These are phyloP conservation scores for Selenicereus undatus DNA, from an alignment of 148 eudicot genomes.

Conservation along the genomic window DNA sequence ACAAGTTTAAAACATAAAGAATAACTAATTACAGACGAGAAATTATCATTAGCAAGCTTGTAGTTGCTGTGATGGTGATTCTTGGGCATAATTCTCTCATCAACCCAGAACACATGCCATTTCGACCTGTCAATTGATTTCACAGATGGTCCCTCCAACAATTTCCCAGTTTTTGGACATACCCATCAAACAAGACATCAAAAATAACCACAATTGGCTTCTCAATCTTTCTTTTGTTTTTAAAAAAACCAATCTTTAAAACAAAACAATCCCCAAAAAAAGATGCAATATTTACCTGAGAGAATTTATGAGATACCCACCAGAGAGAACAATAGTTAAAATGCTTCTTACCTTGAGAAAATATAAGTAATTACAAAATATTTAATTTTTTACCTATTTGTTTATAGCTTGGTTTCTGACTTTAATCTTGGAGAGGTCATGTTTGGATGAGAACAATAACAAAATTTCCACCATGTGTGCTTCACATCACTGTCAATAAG, in stretches of 20 bases:
- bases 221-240: neutral
- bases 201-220: neutral
- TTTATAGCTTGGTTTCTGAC: too few relatives aligned
- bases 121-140: slow-evolving; percentile 78
- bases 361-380: too few relatives aligned
- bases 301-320: slow-evolving; percentile 64
- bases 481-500: too few relatives aligned
- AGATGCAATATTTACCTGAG: slow-evolving; percentile 41
- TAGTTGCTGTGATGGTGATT: slow-evolving; percentile 79
- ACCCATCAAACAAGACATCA: neutral
- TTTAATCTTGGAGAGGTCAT: too few relatives aligned
- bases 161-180: slow-evolving; percentile 39
- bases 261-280: neutral
- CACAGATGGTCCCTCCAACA: slow-evolving; percentile 57
- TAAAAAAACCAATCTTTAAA: neutral
- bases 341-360: slow-evolving; percentile 44
- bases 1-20: neutral
- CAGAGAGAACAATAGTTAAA: slow-evolving; percentile 78
- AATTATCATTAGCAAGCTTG: slow-evolving; percentile 67
- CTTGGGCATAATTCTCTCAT: slow-evolving; percentile 88
- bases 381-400: too few relatives aligned
- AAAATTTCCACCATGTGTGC: too few relatives aligned
- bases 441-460: too few relatives aligned
- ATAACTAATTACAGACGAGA: slow-evolving; percentile 62
- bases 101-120: slow-evolving; percentile 94